phyloP scores from a whole-genome alignment of 78 protist genomes.

The Isochrysis galbana region DNA sequence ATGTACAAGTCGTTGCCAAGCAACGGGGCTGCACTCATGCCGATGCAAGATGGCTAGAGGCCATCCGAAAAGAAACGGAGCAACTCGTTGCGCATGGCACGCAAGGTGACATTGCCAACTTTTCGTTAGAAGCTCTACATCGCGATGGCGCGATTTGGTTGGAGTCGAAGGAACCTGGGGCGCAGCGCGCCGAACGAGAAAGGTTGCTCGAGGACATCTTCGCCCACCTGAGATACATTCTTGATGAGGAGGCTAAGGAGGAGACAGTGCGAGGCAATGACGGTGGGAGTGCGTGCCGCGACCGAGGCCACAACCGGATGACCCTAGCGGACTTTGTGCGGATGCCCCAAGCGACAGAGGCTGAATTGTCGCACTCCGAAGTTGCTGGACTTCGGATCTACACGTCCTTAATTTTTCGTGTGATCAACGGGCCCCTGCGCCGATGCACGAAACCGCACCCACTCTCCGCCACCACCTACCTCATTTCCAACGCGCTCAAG shows the following conservation, averaged over 20 bases:
- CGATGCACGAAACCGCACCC: not conserved
- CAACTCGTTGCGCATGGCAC: not conserved
- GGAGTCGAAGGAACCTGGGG: no score
- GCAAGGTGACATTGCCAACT: not conserved
- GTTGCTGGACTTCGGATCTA: conserved; percentile 23
- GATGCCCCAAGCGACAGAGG: not conserved
- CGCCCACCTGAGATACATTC: not conserved
- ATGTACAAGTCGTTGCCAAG: no score
- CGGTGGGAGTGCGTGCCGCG: not conserved
- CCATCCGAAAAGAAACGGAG: not conserved
- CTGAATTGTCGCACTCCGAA: not conserved
- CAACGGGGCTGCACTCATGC: no score
- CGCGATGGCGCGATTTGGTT: no score
- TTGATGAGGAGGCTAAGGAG: not conserved
- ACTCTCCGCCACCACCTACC: not conserved
- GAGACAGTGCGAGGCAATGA: not conserved
- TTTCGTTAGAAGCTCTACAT: not conserved
- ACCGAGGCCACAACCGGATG: not conserved
- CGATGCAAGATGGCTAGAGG: not conserved
- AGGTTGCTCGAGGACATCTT: no score
- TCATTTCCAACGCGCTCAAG: not conserved
- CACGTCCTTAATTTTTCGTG: conserved; percentile 6
- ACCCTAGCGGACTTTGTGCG: not conserved
- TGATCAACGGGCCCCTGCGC: conserved; percentile 29
- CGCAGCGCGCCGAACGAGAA: no score